Evolutionary conservation across 1,139 yeast genomes (phyloP).

Genomic region (Debaryomycetaceae sp.): DNA sequence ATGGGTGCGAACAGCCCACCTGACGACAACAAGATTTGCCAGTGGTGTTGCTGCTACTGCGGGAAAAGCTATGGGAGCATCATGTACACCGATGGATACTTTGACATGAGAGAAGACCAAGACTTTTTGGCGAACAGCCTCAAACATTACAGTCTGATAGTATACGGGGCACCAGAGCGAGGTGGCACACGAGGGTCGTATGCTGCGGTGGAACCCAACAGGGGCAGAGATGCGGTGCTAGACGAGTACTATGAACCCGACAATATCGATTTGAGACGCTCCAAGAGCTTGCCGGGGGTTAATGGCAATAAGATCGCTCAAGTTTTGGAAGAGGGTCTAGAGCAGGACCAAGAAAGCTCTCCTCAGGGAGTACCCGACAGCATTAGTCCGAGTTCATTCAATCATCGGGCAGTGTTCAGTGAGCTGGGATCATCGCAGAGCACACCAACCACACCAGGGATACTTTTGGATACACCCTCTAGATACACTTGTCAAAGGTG

Average conservation of each 20-base stretch:
- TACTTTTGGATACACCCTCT: constrained; percentile 21
- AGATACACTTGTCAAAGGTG: constrained; percentile 48
- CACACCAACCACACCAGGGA: constrained; percentile 1
- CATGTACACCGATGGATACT: constrained; percentile 20
- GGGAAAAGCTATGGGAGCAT: constrained; percentile 50
- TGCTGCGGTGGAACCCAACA: too few relatives aligned
- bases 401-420: background rate
- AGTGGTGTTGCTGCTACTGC: constrained; percentile 54
- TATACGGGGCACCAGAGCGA: constrained; percentile 11
- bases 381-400: background rate
- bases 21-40: constrained; percentile 39
- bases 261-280: background rate
- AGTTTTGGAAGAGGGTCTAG: background rate
- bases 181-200: too few relatives aligned
- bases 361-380: background rate
- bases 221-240: background rate
- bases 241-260: background rate
- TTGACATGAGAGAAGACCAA: constrained; percentile 1
- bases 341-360: background rate
- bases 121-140: constrained; percentile 13
- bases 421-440: background rate
- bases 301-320: background rate
- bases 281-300: background rate
- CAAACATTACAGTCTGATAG: constrained; percentile 29
- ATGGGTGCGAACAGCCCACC: background rate